Evolutionary conservation across 2,329 filamentous ascomycete species (phyloP), one percentile per base, ranked within the genome.

Genomic region (Pseudogymnoascus sp.): DNA sequence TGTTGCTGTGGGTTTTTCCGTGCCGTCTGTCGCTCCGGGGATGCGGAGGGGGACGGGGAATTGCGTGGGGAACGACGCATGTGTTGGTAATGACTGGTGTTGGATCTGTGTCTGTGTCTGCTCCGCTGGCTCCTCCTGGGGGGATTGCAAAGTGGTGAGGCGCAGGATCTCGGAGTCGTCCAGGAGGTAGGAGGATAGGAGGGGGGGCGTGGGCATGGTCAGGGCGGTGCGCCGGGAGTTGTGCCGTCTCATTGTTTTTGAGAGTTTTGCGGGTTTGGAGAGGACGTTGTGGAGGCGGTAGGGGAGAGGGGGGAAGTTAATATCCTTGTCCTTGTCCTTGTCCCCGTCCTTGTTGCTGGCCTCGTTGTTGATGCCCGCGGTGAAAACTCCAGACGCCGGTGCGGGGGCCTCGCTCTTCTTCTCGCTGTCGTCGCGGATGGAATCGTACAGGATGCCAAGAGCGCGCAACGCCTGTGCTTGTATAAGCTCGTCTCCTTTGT

Each of bases 401-500:
- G 45, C 1, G 2, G 45, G 45, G 1, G 45, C 23, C 45, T 28
- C 13, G 48, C 48, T 34, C 48, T 54, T 25, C 31, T 34, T 34
- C 10, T 39, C 36, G 36, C 36, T 4, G n/a, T 14, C 16, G 25
- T 62, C 61, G 19, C 45, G 23, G 39, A 43, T 48, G 34, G 36
- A 41, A 62, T 62, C 41, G 39, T 62, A 62, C 16, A 62, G 23
- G 28, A 62, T 62, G 28, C 61, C 61, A 34, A 57, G 23, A 54
- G 36, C 28, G 21, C 41, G 61, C 37, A 62, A 48, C 23, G 39
- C 61, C 61, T 62, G 61, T 48, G 39, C 61, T 60, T 48, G 61
- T 48, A 48, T 62, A 62, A 62, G 61, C 61, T 41, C 45, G 45
- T 41, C 61, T 62, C 45, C 61, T 54, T 54, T 54, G 48, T 54